Evolutionary conservation across 192 early-diverging fungal species (phyloP).

Genomic region (Coemansia sp.): DNA sequence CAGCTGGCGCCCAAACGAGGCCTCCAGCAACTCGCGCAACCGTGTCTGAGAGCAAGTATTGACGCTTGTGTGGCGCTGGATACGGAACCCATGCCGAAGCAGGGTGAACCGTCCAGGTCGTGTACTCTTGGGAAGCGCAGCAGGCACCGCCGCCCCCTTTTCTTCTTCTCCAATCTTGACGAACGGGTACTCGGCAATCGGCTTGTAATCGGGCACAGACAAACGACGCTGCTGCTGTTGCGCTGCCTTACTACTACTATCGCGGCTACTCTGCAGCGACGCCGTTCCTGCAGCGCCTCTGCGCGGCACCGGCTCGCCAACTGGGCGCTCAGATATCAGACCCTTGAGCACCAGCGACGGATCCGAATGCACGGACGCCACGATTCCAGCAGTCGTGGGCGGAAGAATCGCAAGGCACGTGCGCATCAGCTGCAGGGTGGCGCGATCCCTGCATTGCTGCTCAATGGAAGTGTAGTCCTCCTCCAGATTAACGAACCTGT

Average conservation of each 20-base stretch:
- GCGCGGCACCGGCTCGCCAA: slow-evolving; percentile 18
- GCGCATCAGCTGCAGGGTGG: slow-evolving; percentile 65
- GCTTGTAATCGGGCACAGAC: slow-evolving; percentile 32
- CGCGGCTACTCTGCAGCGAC: slow-evolving; percentile 1
- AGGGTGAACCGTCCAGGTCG: slow-evolving; percentile 64
- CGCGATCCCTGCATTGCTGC: slow-evolving; percentile 37
- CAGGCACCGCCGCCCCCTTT: background rate
- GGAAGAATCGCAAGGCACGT: slow-evolving; percentile 68
- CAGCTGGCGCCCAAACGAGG: slow-evolving; percentile 71
- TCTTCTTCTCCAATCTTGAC: slow-evolving; percentile 10
- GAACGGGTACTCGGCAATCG: slow-evolving; percentile 42
- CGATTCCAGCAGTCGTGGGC: slow-evolving; percentile 70
- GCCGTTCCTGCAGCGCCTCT: slow-evolving; percentile 8
- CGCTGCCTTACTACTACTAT: background rate
- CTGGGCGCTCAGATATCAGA: slow-evolving; percentile 49
- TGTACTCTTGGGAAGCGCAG: background rate
- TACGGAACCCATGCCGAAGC: slow-evolving; percentile 73
- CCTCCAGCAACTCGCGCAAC: slow-evolving; percentile 67
- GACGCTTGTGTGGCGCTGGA: slow-evolving; percentile 60
- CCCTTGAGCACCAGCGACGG: slow-evolving; percentile 54
- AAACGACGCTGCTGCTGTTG: slow-evolving; percentile 24
- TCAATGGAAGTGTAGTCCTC: slow-evolving; percentile 70
- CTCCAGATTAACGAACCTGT: slow-evolving; percentile 79
- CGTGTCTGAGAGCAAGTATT: slow-evolving; percentile 48
- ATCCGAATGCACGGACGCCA: slow-evolving; percentile 61